Evolutionary conservation across 1,139 yeast species (phyloP).

Genomic region (Suhomyces bribrorum): DNA sequence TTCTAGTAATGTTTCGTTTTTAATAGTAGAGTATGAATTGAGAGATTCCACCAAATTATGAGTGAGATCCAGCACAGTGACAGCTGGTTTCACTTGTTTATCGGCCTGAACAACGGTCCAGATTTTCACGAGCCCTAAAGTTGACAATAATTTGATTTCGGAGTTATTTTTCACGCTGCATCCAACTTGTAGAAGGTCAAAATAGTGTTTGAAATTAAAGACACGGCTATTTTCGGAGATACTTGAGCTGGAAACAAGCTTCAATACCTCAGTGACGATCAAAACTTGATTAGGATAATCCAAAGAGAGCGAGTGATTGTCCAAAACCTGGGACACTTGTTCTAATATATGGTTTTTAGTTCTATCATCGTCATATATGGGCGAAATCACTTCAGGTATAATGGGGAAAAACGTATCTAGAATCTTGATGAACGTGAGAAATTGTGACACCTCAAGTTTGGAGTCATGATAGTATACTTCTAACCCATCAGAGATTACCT

Average conservation of each 20-base stretch:
- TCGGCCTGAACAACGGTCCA: conserved; percentile 43
- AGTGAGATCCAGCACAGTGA: conserved; percentile 6
- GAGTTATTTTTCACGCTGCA: conserved; percentile 14
- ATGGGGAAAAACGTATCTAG: conserved; percentile 29
- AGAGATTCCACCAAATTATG: conserved; percentile 8
- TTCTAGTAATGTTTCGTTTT: conserved; percentile 17
- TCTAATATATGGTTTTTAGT: conserved; percentile 22
- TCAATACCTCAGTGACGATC: conserved; percentile 22
- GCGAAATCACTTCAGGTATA: conserved; percentile 24
- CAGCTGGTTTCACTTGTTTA: conserved; percentile 16
- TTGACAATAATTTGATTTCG: conserved; percentile 32
- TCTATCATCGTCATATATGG: conserved; percentile 22
- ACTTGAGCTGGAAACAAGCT: conserved; percentile 36
- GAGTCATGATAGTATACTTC: conserved; percentile 26
- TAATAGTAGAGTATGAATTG: conserved; percentile 1
- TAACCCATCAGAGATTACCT: conserved; percentile 26
- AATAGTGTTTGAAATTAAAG: conserved; percentile 32
- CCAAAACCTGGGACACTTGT: conserved; percentile 14
- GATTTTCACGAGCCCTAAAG: conserved; percentile 40
- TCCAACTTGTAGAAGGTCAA: conserved; percentile 29
- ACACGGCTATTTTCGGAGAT: conserved; percentile 39
- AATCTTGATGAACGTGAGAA: conserved; percentile 24
- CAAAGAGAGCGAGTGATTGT: conserved; percentile 6
- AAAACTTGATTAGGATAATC: conserved; percentile 15
- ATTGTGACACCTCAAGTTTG: conserved; percentile 14